Percentiles rank a stretch among this genome's conserved stretches.
Evolutionary conservation across 345 rosid species (phyloP).

Genomic region (Erodium maritimum): DNA sequence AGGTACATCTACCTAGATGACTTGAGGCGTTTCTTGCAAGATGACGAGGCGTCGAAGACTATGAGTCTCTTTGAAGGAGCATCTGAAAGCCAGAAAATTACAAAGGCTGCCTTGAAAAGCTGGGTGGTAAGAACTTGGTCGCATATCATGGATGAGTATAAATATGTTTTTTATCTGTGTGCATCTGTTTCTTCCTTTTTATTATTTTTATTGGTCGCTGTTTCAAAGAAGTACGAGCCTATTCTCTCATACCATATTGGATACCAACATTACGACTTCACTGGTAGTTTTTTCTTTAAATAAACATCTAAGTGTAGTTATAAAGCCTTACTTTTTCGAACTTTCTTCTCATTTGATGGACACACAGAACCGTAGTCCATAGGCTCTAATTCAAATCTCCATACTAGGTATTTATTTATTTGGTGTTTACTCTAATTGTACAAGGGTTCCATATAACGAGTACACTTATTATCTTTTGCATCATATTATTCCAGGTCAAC

Average conservation of each 20-base stretch:
- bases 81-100: conserved; percentile 19
- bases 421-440: no score
- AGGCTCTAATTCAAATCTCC: no score
- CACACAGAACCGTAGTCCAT: no score
- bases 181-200: no score
- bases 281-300: neutral
- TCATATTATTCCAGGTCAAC: conserved; percentile 6
- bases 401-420: no score
- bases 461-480: conserved; percentile 29
- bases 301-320: no score
- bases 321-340: neutral
- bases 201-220: neutral
- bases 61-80: conserved; percentile 68
- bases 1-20: conserved; percentile 66
- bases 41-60: conserved; percentile 66
- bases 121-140: conserved; percentile 58
- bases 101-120: conserved; percentile 48
- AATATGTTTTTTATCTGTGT: no score
- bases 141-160: no score
- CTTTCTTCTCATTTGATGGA: no score
- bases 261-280: neutral
- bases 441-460: no score
- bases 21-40: conserved; percentile 65
- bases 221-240: no score
- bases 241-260: no score